Base-by-base conservation (phyloP, 2,329 filamentous ascomycete genomes). In the Penicillium fuscoglaucum region DNA sequence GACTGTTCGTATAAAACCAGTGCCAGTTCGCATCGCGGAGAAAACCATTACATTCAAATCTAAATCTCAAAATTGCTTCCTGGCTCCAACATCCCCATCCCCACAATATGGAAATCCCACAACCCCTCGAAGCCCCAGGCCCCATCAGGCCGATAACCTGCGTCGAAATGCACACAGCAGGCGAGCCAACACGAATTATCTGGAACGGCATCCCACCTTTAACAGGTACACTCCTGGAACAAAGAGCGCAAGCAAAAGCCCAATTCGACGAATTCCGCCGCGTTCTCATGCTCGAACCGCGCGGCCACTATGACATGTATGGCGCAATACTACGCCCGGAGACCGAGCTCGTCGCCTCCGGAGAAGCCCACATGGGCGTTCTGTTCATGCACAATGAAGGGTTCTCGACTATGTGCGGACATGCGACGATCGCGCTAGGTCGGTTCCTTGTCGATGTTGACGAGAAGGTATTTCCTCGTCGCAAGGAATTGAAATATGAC, bases 291-390 rank as follows among this genome's bases (percentile, higher is more conserved):
- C 70, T 77, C 5, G 81, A 83, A 59, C 80, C 80, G 6, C 75
- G 80, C 35, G 80, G 80, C 15, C 80, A 83, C 61, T 70, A 70
- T 15, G 81, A 80, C 57, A 83, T 83, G 81, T 83, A 83, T 59
- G 80, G 81, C 3, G 80, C 79, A 6, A 73, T 83, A 28, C 68
- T 83, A 44, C 62, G 68, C 1, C 73, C 66, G 0, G 70, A 76
- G 21, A 80, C 80, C 5, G 79, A 80, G 64, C 69, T 78, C 0
- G 72, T 74, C n/a, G 43, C 49, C 7, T 58, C 63, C 1, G 74
- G 75, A 2, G 62, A 76, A n/a, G 81, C 80, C 0, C 71, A 82
- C 61, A 77, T 82, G 28, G 80, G 79, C 5, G 77, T 79, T 1
- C 62, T 83, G 3, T 82, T 82, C 66, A 73, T 73, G 59, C 78